A percentile compares a stretch with the other conserved stretches of the same genome.
These are phyloP conservation scores for Paramecium pentaurelia DNA, from an alignment of 73 alveolate genomes.

Conservation along the genomic window DNA sequence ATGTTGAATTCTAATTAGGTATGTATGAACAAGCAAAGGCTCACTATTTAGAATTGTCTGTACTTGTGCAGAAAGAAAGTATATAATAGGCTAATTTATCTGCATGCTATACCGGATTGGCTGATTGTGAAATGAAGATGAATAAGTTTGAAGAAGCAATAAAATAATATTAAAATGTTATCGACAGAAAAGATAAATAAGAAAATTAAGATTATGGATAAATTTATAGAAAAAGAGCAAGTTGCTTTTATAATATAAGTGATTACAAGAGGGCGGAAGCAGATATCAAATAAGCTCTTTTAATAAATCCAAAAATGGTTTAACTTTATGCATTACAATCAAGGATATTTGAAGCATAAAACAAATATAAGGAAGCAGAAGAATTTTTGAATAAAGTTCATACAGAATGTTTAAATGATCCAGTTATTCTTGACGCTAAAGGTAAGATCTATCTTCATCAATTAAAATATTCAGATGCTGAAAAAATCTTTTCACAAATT, in stretches of 20 bases:
- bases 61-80: neutral
- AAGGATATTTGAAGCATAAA: neutral
- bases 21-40: neutral
- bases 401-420: neutral
- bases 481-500: neutral
- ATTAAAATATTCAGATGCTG: neutral
- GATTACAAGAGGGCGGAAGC: neutral
- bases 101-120: neutral
- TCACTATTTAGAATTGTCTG: neutral
- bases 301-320: neutral
- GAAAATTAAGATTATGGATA: neutral
- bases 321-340: neutral
- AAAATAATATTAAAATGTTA: neutral
- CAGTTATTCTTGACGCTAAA: neutral
- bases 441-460: neutral
- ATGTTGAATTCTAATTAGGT: neutral
- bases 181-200: neutral
- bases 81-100: neutral
- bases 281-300: neutral
- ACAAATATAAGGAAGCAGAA: neutral
- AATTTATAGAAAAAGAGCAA: neutral
- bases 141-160: neutral
- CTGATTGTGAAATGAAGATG: neutral
- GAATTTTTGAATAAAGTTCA: neutral
- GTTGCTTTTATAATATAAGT: neutral